Evolutionary conservation across 768 basidiomycete genomes (phyloP), one percentile per base, ranked within the genome.

Genomic region (Suillus paluster): DNA sequence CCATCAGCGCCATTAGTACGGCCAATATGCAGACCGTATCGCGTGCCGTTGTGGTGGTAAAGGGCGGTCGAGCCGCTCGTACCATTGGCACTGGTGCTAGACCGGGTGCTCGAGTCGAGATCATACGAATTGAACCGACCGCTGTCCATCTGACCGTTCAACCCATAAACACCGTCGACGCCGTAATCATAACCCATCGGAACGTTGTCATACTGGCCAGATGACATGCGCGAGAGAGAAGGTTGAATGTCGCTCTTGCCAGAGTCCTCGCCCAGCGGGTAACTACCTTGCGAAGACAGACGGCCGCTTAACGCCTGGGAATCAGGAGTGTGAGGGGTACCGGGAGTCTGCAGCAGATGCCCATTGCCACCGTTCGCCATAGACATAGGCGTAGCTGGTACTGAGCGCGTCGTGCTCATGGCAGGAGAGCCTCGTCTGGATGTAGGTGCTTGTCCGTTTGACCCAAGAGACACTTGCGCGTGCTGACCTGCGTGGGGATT

Each of bases 341-440:
- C 80, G 8, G 90, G 88, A 5, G 87, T 83, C 77, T 90, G 91
- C 64, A 87, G 69, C 48, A 90, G 73, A 71, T 84, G 82, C 12
- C 78, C 68, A 5, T 75, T 75, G n/a, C 65, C 69, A 45, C 80
- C 80, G 48, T 79, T 81, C 15, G 85, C 67, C n/a, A 88, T 75
- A 10, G 78, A 77, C 8, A 92, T 74, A 23, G 92, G 92, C 4
- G 92, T 94, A 2, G 90, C 91, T 53, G 92, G 92, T 23, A 94
- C 92, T 44, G 92, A 94, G 60, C 92, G 89, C 36, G 90, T 85
- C 36, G 87, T 81, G 39, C 80, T 77, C 19, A 86, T 71, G 57
- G 84, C 84, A 14, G 92, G 92, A 17, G 92, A 94, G 23, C 88
- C 86, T 46, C 91, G 85, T 61, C 92, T 88, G 23, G 91, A 91